Evolutionary conservation across 2,329 filamentous ascomycete species (phyloP), one percentile per base, ranked within the genome.

Genomic region (Aspergillus quadricinctus): DNA sequence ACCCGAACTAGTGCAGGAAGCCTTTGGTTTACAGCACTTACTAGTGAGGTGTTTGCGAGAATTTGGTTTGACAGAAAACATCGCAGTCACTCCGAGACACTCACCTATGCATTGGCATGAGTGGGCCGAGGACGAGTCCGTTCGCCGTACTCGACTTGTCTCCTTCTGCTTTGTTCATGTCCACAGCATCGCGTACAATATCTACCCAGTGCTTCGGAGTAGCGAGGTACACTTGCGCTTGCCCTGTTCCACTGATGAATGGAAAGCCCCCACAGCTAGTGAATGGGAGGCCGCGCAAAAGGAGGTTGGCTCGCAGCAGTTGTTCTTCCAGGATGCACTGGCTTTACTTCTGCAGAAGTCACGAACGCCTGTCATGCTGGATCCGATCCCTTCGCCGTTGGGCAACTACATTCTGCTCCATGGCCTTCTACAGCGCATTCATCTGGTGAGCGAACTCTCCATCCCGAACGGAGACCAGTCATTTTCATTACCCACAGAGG

Each of bases 321-420:
- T 72, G 10, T 69, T 68, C 14, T 74, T 74, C 52, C 70, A 73
- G 41, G 69, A 71, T 48, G 70, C 72, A 3, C 58, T 74, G 52
- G 61, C 66, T 19, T 57, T 71, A 29, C 58, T 72, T 14, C 59
- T 72, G n/a, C 69, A 70, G 49, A 67, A 66, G 40, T 64, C 68
- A 21, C 66, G 63, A 43, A 63, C 60, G 14, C 54, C 62, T 17
- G 56, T 69, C 49, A 58, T 69, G 41, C 56, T 72, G n/a, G 61
- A 67, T 31, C 68, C 68, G 3, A 71, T 71, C 27, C 69, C 69
- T 8, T 61, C 72, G 7, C 83, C 84, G 0, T 72, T 88, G 6
- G 88, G 87, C 0, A 88, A 88, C 63, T 89, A 90, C 61, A 81
- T 89, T 7, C 76, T 91, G 35, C 87, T 90, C 3, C 87, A 90